Percentiles rank a stretch among this genome's conserved stretches.
Evolutionary conservation across 2,329 filamentous ascomycete genomes (phyloP).

Genomic region (Ceratocystis cubensis): DNA sequence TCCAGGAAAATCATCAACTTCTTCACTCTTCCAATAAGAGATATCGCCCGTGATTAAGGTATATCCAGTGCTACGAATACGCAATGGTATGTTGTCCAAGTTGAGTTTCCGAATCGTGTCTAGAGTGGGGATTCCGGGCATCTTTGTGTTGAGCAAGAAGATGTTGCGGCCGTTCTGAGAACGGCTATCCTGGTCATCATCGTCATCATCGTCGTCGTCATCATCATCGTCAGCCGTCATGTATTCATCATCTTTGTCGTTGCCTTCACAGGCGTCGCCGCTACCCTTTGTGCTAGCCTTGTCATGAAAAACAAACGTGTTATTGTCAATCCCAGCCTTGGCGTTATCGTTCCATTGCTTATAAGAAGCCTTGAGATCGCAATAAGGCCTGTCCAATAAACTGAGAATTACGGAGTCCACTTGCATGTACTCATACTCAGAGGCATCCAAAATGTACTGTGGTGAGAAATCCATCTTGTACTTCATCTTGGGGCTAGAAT

Average conservation of each 20-base stretch:
- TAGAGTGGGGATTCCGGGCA: slow-evolving; percentile 53
- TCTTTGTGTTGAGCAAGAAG: slow-evolving; percentile 45
- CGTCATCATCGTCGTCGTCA: slow-evolving; percentile 19
- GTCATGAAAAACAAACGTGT: slow-evolving; percentile 23
- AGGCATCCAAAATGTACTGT: slow-evolving; percentile 60
- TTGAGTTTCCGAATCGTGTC: slow-evolving; percentile 42
- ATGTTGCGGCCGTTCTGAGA: slow-evolving; percentile 9
- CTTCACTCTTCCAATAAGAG: slow-evolving; percentile 44
- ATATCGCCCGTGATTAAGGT: slow-evolving; percentile 40
- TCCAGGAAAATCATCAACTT: slow-evolving; percentile 36
- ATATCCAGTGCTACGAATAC: slow-evolving; percentile 31
- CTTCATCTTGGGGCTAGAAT: slow-evolving; percentile 67
- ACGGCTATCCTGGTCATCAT: slow-evolving; percentile 9
- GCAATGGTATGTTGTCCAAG: slow-evolving; percentile 47
- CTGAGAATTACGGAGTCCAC: slow-evolving; percentile 34
- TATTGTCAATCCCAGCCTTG: slow-evolving; percentile 5
- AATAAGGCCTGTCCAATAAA: slow-evolving; percentile 1
- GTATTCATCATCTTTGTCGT: slow-evolving; percentile 3
- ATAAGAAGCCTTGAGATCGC: background rate
- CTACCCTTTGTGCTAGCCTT: slow-evolving; percentile 24
- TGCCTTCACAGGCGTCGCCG: slow-evolving; percentile 17
- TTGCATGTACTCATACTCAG: slow-evolving; percentile 48
- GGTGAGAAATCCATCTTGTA: slow-evolving; percentile 74
- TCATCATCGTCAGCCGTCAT: slow-evolving; percentile 12
- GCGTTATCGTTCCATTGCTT: background rate